These are phyloP conservation scores for Bathelium albidoporum DNA, from an alignment of 495 filamentous ascomycete genomes.

Conservation along the genomic window DNA sequence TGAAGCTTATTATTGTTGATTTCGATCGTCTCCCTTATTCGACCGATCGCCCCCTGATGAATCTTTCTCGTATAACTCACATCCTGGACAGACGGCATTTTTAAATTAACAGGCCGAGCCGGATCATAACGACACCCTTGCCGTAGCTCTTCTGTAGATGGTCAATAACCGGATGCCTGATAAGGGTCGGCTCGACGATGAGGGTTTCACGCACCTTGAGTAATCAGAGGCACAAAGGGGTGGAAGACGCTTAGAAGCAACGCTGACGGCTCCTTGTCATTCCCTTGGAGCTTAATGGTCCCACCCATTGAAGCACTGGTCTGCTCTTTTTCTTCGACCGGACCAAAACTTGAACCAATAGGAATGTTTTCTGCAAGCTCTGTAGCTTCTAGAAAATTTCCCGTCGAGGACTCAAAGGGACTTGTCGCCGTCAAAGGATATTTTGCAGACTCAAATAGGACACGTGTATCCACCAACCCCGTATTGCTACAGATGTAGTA, in stretches of 20 bases:
- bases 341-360: neutral
- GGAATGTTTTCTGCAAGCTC: neutral
- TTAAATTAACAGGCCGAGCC: neutral
- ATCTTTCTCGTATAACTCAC: neutral
- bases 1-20: neutral
- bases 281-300: neutral
- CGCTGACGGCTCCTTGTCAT: neutral
- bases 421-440: neutral
- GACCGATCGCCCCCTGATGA: neutral
- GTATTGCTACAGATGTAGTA: neutral
- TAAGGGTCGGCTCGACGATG: neutral
- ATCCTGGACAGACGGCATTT: neutral
- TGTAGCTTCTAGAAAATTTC: neutral
- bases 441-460: neutral
- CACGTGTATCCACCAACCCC: neutral
- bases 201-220: neutral
- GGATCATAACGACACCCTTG: neutral
- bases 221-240: neutral
- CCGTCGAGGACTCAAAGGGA: neutral
- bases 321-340: neutral
- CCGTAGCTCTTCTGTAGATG: neutral
- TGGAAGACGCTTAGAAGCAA: neutral
- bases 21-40: neutral
- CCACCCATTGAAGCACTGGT: slow-evolving; percentile 1
- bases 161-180: neutral